phyloP scores from a whole-genome alignment of 176 grass and related monocot genomes.

The Oryza meridionalis region DNA sequence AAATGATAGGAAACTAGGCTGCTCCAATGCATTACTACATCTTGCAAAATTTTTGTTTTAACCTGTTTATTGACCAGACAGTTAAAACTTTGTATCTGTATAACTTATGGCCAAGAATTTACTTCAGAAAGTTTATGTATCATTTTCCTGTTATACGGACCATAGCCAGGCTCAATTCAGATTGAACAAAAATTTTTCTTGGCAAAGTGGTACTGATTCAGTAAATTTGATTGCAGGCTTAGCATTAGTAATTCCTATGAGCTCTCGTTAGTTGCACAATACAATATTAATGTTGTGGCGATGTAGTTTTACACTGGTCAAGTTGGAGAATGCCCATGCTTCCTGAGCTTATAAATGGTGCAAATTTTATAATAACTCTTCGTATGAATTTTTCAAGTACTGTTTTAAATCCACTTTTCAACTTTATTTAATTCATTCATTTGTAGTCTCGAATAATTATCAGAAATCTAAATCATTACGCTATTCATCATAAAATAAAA shows the following conservation, averaged over 20 bases:
- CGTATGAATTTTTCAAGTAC: no score
- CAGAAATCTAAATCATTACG: no score
- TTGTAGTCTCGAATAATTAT: no score
- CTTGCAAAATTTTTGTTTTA: slow-evolving; percentile 20
- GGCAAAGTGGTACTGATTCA: background rate
- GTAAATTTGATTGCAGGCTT: background rate
- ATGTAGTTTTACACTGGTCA: background rate
- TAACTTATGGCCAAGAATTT: slow-evolving; percentile 24
- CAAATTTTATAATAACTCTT: no score
- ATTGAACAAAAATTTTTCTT: background rate
- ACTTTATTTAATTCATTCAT: no score
- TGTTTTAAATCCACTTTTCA: no score
- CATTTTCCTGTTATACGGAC: background rate
- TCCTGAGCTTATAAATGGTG: no score
- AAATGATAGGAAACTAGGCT: slow-evolving; percentile 42
- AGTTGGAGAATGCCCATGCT: no score
- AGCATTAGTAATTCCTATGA: background rate
- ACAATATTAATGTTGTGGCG: background rate
- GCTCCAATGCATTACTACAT: background rate
- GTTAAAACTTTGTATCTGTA: slow-evolving; percentile 29
- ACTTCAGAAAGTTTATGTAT: background rate
- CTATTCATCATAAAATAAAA: no score
- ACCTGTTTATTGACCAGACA: slow-evolving; percentile 36
- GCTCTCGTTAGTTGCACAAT: background rate
- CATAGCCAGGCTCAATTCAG: background rate